Evolutionary conservation across 768 basidiomycete genomes (phyloP), one percentile per base, ranked within the genome.

Genomic region (Lyophyllum decastes): DNA sequence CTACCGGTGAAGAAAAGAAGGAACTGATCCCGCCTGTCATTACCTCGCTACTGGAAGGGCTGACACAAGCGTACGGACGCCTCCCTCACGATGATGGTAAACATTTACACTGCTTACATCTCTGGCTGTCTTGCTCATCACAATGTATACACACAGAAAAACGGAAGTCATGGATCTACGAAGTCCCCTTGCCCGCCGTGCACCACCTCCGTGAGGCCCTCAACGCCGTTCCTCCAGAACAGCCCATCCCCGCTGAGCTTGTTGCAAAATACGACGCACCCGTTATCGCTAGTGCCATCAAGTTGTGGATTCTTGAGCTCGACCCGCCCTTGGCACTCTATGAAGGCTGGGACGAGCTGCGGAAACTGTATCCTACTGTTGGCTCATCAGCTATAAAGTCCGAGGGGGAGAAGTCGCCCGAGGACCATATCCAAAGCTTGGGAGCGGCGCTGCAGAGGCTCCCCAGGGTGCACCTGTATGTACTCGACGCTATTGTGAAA

Each of bases 91-190:
- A 96, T 62, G 74, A 74, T 26, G 87, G 90, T 90, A 56, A 67
- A 84, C 72, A 49, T 12, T 35, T 50, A 2, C 14, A 10, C n/a
- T 14, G 4, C 25, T 27, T 7, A 19, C 8, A 2, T 27, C 26
- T 30, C 22, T 41, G 51, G 30, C 40, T 43, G 26, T 40, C 40
- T 19, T 30, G 17, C 33, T 48, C 9, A 51, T 46, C 55, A 35
- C 52, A 7, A 45, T 19, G 24, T 34, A 4, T 34, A 4, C 51
- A 12, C 38, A 7, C 67, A 87, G 95, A 95, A 70, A 89, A 85
- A 68, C 86, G 95, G 57, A 94, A 89, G 75, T 77, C 88, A 3
- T 98, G 95, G 95, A 92, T 98, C 53, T 98, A 97, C 72, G 94
- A 98, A 64, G 90, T 92, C 3, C 94, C 95, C 1, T 80, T 98